Percentiles rank a stretch among this genome's conserved stretches.
Conservation (phyloP, 1,284 basidiomycete genomes). For the Rhizoctonia solani region DNA sequence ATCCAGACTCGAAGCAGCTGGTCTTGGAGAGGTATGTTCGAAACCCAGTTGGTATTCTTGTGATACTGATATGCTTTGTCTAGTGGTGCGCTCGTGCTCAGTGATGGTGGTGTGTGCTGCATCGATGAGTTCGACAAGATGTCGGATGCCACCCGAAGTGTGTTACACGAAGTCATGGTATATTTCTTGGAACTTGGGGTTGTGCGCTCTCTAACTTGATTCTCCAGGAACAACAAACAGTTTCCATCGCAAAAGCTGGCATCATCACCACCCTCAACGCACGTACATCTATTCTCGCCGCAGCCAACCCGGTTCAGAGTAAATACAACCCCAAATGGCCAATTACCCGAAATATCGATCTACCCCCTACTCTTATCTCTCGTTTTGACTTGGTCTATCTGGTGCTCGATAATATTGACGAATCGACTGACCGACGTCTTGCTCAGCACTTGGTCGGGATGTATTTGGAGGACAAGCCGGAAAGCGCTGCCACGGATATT, state of each 20-base stretch:
- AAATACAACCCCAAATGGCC: constrained; percentile 91
- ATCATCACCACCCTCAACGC: constrained; percentile 99
- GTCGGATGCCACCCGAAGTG: constrained; percentile 94
- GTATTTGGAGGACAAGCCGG: constrained; percentile 90
- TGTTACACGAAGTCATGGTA: constrained; percentile 99
- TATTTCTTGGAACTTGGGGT: constrained; percentile 42
- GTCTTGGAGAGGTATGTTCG: constrained; percentile 85
- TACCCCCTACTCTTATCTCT: constrained; percentile 96
- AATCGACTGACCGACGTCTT: constrained; percentile 82
- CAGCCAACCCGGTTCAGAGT: constrained; percentile 95
- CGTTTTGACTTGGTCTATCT: constrained; percentile 98
- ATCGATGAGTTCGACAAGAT: constrained; percentile 99
- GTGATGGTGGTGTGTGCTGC: constrained; percentile 97
- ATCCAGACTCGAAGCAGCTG: constrained; percentile 97
- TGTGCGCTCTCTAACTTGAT: background rate
- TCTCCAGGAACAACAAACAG: constrained; percentile 95
- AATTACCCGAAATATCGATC: constrained; percentile 83
- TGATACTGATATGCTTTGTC: background rate
- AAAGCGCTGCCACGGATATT: constrained; percentile 70
- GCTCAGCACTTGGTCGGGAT: constrained; percentile 93
- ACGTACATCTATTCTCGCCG: constrained; percentile 94
- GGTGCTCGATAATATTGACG: constrained; percentile 93
- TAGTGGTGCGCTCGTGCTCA: constrained; percentile 94
- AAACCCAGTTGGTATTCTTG: background rate
- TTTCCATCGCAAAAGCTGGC: constrained; percentile 99